Conservation (phyloP, 352 stramenopile species). For the Thraustotheca clavata region DNA sequence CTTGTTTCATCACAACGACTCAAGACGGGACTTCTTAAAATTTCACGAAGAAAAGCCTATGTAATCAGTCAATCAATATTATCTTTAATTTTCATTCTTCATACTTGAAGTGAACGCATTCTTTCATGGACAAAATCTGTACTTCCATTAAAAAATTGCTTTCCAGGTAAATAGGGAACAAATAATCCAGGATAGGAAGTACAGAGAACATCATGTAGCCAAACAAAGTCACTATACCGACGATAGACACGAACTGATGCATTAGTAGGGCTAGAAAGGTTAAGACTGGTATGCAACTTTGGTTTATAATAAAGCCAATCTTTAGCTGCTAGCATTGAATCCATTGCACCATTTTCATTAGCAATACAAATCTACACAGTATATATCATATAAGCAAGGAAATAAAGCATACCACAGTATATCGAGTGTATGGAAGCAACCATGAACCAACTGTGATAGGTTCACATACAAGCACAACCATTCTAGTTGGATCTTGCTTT, state of each 20-base stretch:
- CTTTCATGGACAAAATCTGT: slow-evolving; percentile 79
- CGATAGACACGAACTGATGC: slow-evolving; percentile 78
- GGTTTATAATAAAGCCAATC: slow-evolving; percentile 41
- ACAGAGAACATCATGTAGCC: slow-evolving; percentile 58
- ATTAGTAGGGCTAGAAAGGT: slow-evolving; percentile 42
- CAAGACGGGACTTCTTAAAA: slow-evolving; percentile 59
- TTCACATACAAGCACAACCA: slow-evolving; percentile 75
- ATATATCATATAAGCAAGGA: background rate
- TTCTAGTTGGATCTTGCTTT: slow-evolving; percentile 60
- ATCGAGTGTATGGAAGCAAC: slow-evolving; percentile 75
- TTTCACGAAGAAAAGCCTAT: slow-evolving; percentile 60
- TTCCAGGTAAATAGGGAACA: slow-evolving; percentile 61
- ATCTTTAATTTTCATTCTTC: background rate
- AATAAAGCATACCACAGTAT: slow-evolving; percentile 46
- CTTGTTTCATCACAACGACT: slow-evolving; percentile 58
- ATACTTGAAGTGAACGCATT: slow-evolving; percentile 57
- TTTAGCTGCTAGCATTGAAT: slow-evolving; percentile 61
- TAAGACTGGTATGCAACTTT: slow-evolving; percentile 25
- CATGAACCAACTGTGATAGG: slow-evolving; percentile 72
- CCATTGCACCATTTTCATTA: slow-evolving; percentile 28
- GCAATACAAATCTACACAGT: slow-evolving; percentile 18
- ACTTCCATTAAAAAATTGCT: slow-evolving; percentile 80
- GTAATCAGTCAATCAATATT: background rate
- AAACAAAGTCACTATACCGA: slow-evolving; percentile 82
- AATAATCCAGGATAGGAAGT: slow-evolving; percentile 65